Evolutionary conservation across 257 asterid genomes (phyloP), one percentile per base, ranked within the genome.

Genomic region (Vinca minor): DNA sequence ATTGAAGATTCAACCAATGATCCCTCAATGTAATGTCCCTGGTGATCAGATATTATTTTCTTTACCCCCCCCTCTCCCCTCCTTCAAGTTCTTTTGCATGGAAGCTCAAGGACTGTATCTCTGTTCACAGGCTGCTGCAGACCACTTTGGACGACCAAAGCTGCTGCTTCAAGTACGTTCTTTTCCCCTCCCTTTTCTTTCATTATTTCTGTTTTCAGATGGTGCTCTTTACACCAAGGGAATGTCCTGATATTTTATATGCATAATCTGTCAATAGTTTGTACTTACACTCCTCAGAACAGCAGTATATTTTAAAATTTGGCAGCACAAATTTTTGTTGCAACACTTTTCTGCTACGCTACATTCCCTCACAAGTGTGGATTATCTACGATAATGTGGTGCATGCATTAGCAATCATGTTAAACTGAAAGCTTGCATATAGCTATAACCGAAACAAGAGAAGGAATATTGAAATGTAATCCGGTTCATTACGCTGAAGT

Each of bases 101-200:
- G 93, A 83, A 68, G 60, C 87, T 89, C 28, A 74, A 84, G 73
- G 94, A 89, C 67, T 87, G 98, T 71, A 74, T 84, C 41, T 71
- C 83, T 44, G 85, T 85, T 75, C 98, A 89, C 83, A 76, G 72
- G 71, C 81, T 85, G 60, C 78, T 92, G 18, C 81, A 54, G 59
- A 78, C 68, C 23, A 69, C 74, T 77, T 78, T 92, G 62, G 68
- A 41, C 56, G 94, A 82, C 74, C 78, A n/a, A 78, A 20, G 84
- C 82, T 71, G 95, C 96, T 54, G 96, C 98, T 53, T 79, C 81
- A 68, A 84, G 98, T 92, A 72, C 69, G 87, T 70, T 53, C 25
- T 29, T 21, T 36, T 20, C n/a, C n/a, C 60, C 9, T 31, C n/a
- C 49, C 7, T 17, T 17, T n/a, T 13, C n/a, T 50, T 55, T 26